These are phyloP conservation scores for Neurospora cerealis DNA, from an alignment of 495 filamentous ascomycete genomes.

Conservation along the genomic window DNA sequence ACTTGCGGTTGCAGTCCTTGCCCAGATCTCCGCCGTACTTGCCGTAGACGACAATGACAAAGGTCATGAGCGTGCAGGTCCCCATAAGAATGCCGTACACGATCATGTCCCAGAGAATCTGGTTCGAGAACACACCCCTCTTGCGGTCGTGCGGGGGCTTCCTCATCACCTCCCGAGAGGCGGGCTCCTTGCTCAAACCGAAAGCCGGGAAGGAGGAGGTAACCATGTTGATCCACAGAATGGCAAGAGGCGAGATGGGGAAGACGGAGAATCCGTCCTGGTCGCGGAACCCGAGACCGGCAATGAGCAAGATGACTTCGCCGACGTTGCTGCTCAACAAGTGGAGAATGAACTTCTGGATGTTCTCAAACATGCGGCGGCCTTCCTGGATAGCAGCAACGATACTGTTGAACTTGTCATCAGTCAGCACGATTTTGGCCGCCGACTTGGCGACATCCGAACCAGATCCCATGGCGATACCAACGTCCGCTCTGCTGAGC, in stretches of 20 bases:
- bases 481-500: constrained; percentile 67
- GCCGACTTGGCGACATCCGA: constrained; percentile 88
- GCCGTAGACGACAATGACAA: constrained; percentile 60
- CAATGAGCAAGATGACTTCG: constrained; percentile 60
- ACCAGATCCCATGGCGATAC: constrained; percentile 80
- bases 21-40: constrained; percentile 48
- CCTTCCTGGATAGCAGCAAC: constrained; percentile 66
- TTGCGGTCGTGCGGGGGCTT: constrained; percentile 59
- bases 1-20: constrained; percentile 52
- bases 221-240: constrained; percentile 71
- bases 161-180: constrained; percentile 56
- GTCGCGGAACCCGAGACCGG: constrained; percentile 66
- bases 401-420: constrained; percentile 81
- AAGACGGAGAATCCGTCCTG: constrained; percentile 54
- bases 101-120: constrained; percentile 63
- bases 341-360: constrained; percentile 75
- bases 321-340: constrained; percentile 64
- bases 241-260: constrained; percentile 63
- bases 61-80: constrained; percentile 54
- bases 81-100: constrained; percentile 66
- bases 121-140: constrained; percentile 57
- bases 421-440: constrained; percentile 77
- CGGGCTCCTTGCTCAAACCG: constrained; percentile 62
- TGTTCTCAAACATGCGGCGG: constrained; percentile 66
- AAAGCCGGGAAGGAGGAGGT: constrained; percentile 69